Evolutionary conservation across 1,284 basidiomycete species (phyloP), one percentile per base, ranked within the genome.

Genomic region (Trametes hirsuta): DNA sequence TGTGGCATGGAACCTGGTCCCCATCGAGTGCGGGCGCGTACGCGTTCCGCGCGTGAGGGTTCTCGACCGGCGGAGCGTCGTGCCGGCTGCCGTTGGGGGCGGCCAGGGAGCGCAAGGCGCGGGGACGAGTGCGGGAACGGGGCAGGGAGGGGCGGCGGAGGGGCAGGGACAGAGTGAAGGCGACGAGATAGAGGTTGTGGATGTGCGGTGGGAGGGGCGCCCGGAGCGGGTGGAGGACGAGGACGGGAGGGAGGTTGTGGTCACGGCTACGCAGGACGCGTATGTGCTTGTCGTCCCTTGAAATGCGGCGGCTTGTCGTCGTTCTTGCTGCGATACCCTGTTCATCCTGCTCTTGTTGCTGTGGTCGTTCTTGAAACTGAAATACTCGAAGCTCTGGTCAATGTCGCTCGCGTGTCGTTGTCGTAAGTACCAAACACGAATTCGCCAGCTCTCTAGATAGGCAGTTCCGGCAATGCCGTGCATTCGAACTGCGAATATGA

Each of bases 1-100:
- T 51, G 54, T 93, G 14, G 73, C 74, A 4, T 92, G 90, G 87
- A 82, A 80, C 36, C 68, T 92, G 25, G 81, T 91, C 25, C 86
- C 91, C 0, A 71, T 92, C 30, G 88, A 90, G 62, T 91, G 88
- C 71, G 90, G 90, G 48, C 77, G 83, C 64, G 76, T 88, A 47
- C 79, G 70, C 58, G 67, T 88, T 14, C 90, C 90, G 11, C 74
- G 75, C 37, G 78, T 92, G 60, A 81, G 76, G 66, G 83, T 91
- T 24, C 66, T 82, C 36, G 83, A 91, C 67, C 78, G 81, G 57
- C 74, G 88, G 57, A 77, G 61, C 49, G 75, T 61, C 30, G 56
- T 63, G 34, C 63, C 63, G 47, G 50, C 58, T 30, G 30, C 30
- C 30, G 8, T 8, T 8, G 30, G 5, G 30, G 30, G 30, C 30